Percentiles rank a stretch among this genome's conserved stretches.
phyloP scores from a whole-genome alignment of 495 filamentous ascomycete species.

The Penicillium samsonianum region DNA sequence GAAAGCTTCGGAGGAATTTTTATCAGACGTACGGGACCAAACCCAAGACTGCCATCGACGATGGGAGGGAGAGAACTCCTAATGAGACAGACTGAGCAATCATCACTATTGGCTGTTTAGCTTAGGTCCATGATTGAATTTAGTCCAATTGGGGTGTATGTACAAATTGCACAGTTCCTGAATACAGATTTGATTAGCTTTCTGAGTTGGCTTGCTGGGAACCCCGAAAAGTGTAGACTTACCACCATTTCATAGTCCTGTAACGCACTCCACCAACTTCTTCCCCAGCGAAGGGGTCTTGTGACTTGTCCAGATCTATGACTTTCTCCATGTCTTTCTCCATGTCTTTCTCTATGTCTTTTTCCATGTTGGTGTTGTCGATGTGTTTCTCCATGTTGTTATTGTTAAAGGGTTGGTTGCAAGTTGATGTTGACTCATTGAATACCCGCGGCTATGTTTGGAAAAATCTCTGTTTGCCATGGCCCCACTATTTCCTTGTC shows the following conservation, averaged over 20 bases:
- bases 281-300: background rate
- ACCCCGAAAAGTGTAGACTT: background rate
- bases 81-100: slow-evolving; percentile 66
- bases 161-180: slow-evolving; percentile 7
- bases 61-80: slow-evolving; percentile 60
- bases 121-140: background rate
- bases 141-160: background rate
- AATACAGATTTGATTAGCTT: background rate
- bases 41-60: slow-evolving; percentile 62
- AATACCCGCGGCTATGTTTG: too few species aligned
- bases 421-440: slow-evolving; percentile 3
- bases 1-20: background rate
- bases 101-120: slow-evolving; percentile 39
- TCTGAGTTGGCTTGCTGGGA: background rate
- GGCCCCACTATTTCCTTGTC: slow-evolving; percentile 4
- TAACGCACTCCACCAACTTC: background rate
- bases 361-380: background rate
- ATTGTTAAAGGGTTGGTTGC: background rate
- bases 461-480: slow-evolving; percentile 1
- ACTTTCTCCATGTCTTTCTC: background rate
- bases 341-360: background rate
- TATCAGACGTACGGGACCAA: slow-evolving; percentile 44
- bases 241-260: slow-evolving; percentile 9
- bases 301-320: background rate
- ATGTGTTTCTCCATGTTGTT: slow-evolving; percentile 1